Evolutionary conservation across 225 moss, liverwort and hornwort species (phyloP).

Genomic region (Anthoceros angustus): DNA sequence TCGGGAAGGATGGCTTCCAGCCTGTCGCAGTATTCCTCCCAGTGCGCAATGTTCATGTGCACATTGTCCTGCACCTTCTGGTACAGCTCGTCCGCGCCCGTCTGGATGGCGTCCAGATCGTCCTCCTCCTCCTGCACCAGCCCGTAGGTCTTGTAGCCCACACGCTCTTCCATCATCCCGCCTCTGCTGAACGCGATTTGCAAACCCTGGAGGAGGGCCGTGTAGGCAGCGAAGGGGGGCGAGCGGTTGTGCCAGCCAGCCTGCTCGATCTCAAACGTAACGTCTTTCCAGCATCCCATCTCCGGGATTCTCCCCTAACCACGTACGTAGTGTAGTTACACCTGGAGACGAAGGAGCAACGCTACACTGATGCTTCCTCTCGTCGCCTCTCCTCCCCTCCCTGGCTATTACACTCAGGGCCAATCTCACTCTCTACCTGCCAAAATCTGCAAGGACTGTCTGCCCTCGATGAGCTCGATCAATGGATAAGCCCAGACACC

Average conservation of each 20-base stretch:
- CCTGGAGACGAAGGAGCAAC: too few species aligned
- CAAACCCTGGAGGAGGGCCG: too few species aligned
- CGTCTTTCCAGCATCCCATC: conserved; percentile 6
- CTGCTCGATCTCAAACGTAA: neutral
- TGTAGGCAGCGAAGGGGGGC: neutral
- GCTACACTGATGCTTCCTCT: too few species aligned
- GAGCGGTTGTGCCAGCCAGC: neutral
- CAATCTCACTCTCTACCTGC: too few species aligned
- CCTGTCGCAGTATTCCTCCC: conserved; percentile 4
- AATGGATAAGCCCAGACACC: too few species aligned
- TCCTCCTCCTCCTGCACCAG: neutral
- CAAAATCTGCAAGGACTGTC: too few species aligned
- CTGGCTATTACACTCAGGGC: too few species aligned
- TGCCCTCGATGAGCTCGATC: too few species aligned
- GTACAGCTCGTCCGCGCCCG: neutral
- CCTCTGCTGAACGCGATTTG: too few species aligned
- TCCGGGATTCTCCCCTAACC: conserved; percentile 2
- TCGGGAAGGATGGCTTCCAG: neutral
- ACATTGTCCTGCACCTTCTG: conserved; percentile 3
- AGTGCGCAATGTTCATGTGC: neutral
- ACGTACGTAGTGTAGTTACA: neutral
- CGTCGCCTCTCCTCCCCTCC: too few species aligned
- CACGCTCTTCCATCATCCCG: neutral
- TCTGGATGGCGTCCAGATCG: neutral
- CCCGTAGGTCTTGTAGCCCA: neutral